Percentiles rank a stretch among this genome's conserved stretches.
phyloP scores from a whole-genome alignment of 257 asterid genomes.

The Nemophila menziesii region DNA sequence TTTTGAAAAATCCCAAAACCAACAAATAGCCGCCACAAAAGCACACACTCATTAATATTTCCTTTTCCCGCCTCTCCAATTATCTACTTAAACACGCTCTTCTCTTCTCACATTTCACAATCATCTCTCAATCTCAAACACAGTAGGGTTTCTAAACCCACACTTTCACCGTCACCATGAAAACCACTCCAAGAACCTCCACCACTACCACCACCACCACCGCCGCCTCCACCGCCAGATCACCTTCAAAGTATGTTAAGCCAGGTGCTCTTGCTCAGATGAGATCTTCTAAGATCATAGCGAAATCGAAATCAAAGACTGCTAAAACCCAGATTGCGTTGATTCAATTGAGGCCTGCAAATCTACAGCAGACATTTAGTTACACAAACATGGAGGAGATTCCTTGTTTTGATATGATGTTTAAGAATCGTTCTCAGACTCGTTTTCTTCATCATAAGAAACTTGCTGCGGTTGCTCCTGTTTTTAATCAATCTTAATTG shows the following conservation, averaged over 20 bases:
- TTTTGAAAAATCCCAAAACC: slow-evolving; percentile 1
- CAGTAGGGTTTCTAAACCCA: background rate
- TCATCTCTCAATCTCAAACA: too few relatives aligned
- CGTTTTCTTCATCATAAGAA: slow-evolving; percentile 50
- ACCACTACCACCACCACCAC: slow-evolving; percentile 10
- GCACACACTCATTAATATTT: background rate
- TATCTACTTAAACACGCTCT: slow-evolving; percentile 29
- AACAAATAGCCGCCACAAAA: slow-evolving; percentile 18
- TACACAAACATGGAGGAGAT: slow-evolving; percentile 22
- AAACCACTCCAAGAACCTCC: slow-evolving; percentile 11
- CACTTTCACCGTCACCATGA: slow-evolving; percentile 23
- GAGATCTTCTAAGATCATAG: slow-evolving; percentile 55
- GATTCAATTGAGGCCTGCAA: slow-evolving; percentile 22
- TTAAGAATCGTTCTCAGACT: slow-evolving; percentile 12
- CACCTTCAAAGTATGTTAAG: slow-evolving; percentile 39
- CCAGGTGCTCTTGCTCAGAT: slow-evolving; percentile 80
- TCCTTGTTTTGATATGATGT: slow-evolving; percentile 45
- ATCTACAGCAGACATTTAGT: background rate
- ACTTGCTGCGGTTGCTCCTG: slow-evolving; percentile 16
- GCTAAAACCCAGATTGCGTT: slow-evolving; percentile 30
- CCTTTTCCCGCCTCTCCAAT: slow-evolving; percentile 49
- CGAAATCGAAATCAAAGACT: slow-evolving; percentile 39
- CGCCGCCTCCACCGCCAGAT: slow-evolving; percentile 10
- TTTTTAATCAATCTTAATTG: slow-evolving; percentile 14
- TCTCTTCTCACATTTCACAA: slow-evolving; percentile 3